Evolutionary conservation across 2,329 filamentous ascomycete genomes (phyloP).

Genomic region (Colletotrichum filicis): DNA sequence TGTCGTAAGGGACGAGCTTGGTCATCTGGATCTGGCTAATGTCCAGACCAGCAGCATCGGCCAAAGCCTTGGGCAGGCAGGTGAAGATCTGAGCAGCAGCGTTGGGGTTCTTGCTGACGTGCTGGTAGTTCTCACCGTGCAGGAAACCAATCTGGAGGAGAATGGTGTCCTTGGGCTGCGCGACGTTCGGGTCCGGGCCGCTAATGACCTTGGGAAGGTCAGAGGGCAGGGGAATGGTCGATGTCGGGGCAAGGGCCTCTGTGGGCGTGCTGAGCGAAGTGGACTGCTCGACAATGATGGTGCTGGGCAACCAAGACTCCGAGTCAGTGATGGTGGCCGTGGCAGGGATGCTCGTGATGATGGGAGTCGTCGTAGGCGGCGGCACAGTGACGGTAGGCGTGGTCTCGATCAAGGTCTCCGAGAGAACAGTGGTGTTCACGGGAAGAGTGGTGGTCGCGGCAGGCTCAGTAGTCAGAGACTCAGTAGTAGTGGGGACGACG

Average conservation of each 20-base stretch:
- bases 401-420: conserved; percentile 11
- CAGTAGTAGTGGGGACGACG: conserved; percentile 3
- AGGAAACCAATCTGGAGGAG: conserved; percentile 88
- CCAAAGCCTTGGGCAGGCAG: conserved; percentile 77
- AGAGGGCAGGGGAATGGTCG: conserved; percentile 68
- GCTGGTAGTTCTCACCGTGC: conserved; percentile 83
- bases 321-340: conserved; percentile 57
- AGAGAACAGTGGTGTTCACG: conserved; percentile 27
- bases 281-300: conserved; percentile 67
- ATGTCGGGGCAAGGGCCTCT: conserved; percentile 52
- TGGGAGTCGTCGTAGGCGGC: conserved; percentile 23
- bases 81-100: conserved; percentile 88
- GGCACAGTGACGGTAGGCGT: conserved; percentile 12
- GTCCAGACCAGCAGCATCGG: conserved; percentile 69
- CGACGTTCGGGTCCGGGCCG: conserved; percentile 68
- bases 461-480: neutral
- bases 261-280: conserved; percentile 53
- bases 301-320: conserved; percentile 66
- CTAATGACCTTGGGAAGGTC: conserved; percentile 80
- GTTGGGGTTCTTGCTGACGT: conserved; percentile 77
- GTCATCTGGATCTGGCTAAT: conserved; percentile 71
- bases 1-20: conserved; percentile 82
- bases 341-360: conserved; percentile 52
- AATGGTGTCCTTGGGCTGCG: conserved; percentile 71
- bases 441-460: conserved; percentile 26